phyloP scores from a whole-genome alignment of 2,329 filamentous ascomycete species.

The Penicillium sp. region DNA sequence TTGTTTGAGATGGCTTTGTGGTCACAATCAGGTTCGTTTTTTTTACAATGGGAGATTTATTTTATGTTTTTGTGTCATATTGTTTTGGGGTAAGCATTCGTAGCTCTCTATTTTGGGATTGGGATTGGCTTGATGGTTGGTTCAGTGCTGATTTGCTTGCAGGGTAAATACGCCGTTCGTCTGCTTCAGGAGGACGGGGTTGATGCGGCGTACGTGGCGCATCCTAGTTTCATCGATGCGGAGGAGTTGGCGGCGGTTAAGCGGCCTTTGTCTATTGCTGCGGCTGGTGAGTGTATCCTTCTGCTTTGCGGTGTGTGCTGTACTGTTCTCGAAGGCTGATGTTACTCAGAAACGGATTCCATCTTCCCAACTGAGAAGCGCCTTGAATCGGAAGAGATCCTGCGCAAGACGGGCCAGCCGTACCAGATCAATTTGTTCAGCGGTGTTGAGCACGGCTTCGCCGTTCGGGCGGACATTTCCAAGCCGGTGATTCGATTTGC shows the following conservation, averaged over 20 bases:
- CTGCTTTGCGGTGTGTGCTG: neutral
- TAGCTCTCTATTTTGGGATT: neutral
- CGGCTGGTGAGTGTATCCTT: conserved; percentile 29
- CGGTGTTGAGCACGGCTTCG: conserved; percentile 70
- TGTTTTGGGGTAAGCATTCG: conserved; percentile 20
- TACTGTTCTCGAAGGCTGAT: conserved; percentile 17
- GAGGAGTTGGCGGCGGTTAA: conserved; percentile 64
- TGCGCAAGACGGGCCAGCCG: conserved; percentile 55
- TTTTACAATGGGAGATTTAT: no score
- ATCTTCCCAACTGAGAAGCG: conserved; percentile 64
- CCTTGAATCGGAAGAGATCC: conserved; percentile 61
- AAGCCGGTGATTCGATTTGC: conserved; percentile 61
- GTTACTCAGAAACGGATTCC: conserved; percentile 54
- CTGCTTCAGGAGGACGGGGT: conserved; percentile 60
- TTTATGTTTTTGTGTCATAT: no score
- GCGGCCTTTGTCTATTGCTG: conserved; percentile 66
- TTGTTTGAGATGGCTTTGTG: no score
- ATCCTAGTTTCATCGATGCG: conserved; percentile 70
- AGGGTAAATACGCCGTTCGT: conserved; percentile 64
- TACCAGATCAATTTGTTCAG: conserved; percentile 75
- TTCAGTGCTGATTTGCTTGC: neutral
- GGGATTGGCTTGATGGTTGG: neutral
- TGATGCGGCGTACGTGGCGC: conserved; percentile 68
- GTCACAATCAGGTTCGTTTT: no score
- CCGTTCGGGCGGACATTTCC: conserved; percentile 63